Base-by-base conservation (phyloP, 768 basidiomycete genomes). In the Chalciporus chontae region DNA sequence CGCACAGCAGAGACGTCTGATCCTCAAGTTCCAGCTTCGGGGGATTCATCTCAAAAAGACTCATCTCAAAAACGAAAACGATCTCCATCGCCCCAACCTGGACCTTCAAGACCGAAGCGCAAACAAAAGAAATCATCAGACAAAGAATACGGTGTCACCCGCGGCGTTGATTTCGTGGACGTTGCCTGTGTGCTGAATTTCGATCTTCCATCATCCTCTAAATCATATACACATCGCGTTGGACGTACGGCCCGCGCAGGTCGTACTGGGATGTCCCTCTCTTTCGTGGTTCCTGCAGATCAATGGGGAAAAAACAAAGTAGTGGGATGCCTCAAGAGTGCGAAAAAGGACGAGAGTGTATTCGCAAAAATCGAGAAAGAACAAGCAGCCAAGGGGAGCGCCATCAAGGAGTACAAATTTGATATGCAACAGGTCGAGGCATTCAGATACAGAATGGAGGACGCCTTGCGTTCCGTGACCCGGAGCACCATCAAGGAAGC, bases 131-230 rank as follows among this genome's bases (percentile, higher is more conserved):
- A 79, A 65, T 42, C 48, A 57, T 71, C 56, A 4, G 86, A 90
- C 64, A 83, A 78, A 44, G 91, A 95, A 65, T 97, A 94, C 57
- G 93, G 94, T 31, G 90, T 97, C 43, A 92, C 92, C 1, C 87
- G 96, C 40, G 96, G 96, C 3, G 84, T 98, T 50, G 96, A 99
- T 70, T 99, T 99, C 67, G 79, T 97, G 54, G 90, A 96, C 57
- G 96, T 98, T 48, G 84, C 94, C 9, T 97, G 94, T 59, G 95
- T 99, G 3, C 79, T 99, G 66, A 99, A 99, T 73, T 99, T 98
- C 69, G 96, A 99, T 69, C 78, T 98, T n/a, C 96, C 96, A 1
- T 74, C 81, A 1, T 85, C 92, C 0, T 78, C 90, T 4, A 85
- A 84, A 15, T 80, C 93, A 11, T 99, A 99, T 64, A 94, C 90